Evolutionary conservation across 106 monocot genomes (phyloP).

Genomic region (Platanthera guangdongensis): DNA sequence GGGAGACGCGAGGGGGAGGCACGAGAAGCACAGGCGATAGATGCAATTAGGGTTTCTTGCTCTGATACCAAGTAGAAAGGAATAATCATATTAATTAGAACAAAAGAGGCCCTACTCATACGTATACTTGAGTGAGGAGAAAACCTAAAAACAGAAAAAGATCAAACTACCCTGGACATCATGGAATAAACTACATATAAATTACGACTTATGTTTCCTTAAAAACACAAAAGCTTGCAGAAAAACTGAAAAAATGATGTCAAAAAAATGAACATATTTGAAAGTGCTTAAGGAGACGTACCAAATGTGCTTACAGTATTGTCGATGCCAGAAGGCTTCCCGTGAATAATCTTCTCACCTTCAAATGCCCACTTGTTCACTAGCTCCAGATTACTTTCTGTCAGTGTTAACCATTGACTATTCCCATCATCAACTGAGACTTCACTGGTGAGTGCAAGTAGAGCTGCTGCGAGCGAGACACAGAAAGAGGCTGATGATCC

Average conservation of each 20-base stretch:
- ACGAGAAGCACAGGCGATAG: too few species aligned
- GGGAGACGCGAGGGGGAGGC: too few species aligned
- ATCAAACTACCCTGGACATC: too few species aligned
- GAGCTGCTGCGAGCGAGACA: slow-evolving; percentile 55
- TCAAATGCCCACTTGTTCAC: slow-evolving; percentile 91
- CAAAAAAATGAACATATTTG: background rate
- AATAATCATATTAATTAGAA: too few species aligned
- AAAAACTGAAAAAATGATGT: background rate
- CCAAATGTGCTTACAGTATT: slow-evolving; percentile 89
- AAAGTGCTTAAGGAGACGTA: slow-evolving; percentile 19
- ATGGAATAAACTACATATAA: too few species aligned
- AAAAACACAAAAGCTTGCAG: background rate
- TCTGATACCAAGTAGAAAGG: too few species aligned
- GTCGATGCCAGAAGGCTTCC: slow-evolving; percentile 92
- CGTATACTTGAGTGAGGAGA: too few species aligned
- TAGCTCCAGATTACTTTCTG: slow-evolving; percentile 57
- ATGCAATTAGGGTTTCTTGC: too few species aligned
- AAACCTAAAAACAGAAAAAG: too few species aligned
- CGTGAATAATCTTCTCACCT: slow-evolving; percentile 94
- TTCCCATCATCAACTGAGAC: slow-evolving; percentile 7
- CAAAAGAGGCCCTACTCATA: too few species aligned
- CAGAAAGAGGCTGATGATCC: slow-evolving; percentile 94
- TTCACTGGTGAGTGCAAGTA: slow-evolving; percentile 45
- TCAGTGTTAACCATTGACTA: slow-evolving; percentile 30
- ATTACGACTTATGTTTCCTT: background rate